Evolutionary conservation across 176 grass and related monocot species (phyloP), one percentile per base, ranked within the genome.

Genomic region (Aegilops umbellulata): DNA sequence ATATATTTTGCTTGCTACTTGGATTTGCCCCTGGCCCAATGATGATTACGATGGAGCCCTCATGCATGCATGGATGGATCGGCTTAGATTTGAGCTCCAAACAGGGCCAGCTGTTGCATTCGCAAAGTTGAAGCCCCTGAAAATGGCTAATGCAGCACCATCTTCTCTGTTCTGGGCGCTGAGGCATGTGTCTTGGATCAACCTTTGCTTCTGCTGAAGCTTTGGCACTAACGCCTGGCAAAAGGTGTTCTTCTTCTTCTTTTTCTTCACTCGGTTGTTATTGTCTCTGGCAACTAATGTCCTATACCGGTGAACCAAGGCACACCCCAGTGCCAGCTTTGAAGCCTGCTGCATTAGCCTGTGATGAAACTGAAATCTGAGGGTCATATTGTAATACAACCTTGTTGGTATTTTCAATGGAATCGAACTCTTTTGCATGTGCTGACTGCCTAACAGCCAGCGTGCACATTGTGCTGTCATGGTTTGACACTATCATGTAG

Each of bases 301-400:
- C 16, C 8, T 9, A 16, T 35, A 5, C 61, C 11, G 4, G 42
- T 72, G 38, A 32, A 39, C 61, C 12, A 4, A 63, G 44, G 73
- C 57, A 23, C 24, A 20, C 80, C 34, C 44, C 2, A 57, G 80
- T 90, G 58, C 89, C 84, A 90, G 80, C 66, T 49, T 67, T 60
- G 80, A 67, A 79, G 44, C 41, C 53, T 10, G 7, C 74, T 42
- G 74, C 80, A 66, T 74, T 66, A 72, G 32, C 74, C 41, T 83
- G 41, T 27, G 65, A 66, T 60, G 65, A 63, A 34, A 86, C 30
- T 31, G 16, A 76, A 53, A 76, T 76, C 73, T 76, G 73, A 76
- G 73, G 46, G 44, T 8, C 73, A 51, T 76, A 53, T 46, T 19
- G 7, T 8, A 49, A 29, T 17, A 47, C 3, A 47, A 27, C 25